Percentiles rank a stretch among this genome's conserved stretches.
Conservation (phyloP, 805 yeast species). For the Hermanozyma aechmeae region DNA sequence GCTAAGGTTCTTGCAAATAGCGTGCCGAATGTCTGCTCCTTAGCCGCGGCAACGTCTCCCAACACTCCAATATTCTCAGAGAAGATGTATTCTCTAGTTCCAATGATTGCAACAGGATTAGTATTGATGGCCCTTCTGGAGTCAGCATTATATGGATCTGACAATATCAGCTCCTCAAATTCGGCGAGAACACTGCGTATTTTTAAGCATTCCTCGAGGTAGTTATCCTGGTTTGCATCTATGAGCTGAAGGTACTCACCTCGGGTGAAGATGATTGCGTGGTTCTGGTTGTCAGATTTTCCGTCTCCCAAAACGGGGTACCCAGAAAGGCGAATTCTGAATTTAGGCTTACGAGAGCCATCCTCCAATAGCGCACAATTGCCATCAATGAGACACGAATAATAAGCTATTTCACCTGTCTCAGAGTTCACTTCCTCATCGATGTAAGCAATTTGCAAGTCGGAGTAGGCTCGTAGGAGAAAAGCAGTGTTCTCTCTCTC, state of each 20-base stretch:
- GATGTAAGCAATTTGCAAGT: conserved; percentile 45
- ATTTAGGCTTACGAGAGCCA: conserved; percentile 26
- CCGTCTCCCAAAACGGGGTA: conserved; percentile 96
- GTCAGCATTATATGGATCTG: conserved; percentile 22
- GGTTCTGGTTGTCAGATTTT: conserved; percentile 91
- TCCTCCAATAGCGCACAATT: conserved; percentile 45
- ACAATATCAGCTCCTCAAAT: conserved; percentile 66
- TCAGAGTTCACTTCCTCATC: conserved; percentile 37
- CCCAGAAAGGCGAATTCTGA: conserved; percentile 72
- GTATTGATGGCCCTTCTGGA: no score
- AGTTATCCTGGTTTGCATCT: conserved; percentile 95
- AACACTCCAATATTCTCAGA: conserved; percentile 87
- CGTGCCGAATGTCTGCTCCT: conserved; percentile 95
- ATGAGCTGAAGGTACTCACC: conserved; percentile 94
- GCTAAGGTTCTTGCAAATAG: conserved; percentile 89
- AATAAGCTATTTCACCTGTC: conserved; percentile 34
- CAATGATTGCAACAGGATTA: conserved; percentile 84
- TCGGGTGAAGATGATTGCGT: conserved; percentile 74
- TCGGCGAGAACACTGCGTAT: conserved; percentile 82
- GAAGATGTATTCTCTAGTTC: conserved; percentile 92
- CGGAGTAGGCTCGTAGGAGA: conserved; percentile 66
- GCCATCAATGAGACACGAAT: conserved; percentile 48
- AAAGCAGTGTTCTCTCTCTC: conserved; percentile 64
- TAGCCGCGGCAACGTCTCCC: conserved; percentile 96
- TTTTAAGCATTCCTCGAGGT: conserved; percentile 88